phyloP scores from a whole-genome alignment of 768 basidiomycete genomes.

The Trametes meyenii region DNA sequence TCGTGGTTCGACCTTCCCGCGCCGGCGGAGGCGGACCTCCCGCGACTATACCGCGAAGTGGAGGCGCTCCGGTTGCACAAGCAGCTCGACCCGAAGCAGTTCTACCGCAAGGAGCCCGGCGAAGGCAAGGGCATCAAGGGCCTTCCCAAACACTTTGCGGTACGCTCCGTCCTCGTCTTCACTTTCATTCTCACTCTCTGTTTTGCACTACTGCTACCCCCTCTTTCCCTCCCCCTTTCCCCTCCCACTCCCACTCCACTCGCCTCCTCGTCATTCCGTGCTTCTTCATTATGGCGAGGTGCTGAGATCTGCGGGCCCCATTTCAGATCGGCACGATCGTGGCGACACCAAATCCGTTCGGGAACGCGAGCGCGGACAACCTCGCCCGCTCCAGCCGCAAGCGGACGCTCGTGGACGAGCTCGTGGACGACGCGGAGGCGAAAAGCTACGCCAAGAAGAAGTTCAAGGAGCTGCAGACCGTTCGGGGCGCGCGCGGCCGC shows the following conservation, averaged over 20 bases:
- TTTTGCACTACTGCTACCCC: not conserved
- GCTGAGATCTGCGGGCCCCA: not conserved
- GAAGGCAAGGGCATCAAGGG: conserved; percentile 85
- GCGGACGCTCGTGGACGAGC: conserved; percentile 83
- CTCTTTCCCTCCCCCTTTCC: not conserved
- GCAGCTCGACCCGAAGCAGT: conserved; percentile 89
- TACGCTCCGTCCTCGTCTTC: conserved; percentile 41
- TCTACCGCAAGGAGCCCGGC: conserved; percentile 85
- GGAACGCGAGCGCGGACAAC: conserved; percentile 68
- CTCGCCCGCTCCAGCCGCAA: conserved; percentile 71
- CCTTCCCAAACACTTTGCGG: conserved; percentile 89
- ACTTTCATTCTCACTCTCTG: not conserved
- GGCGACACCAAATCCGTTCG: conserved; percentile 72
- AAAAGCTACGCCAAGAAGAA: conserved; percentile 90
- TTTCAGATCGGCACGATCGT: conserved; percentile 79
- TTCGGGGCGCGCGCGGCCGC: conserved; percentile 68
- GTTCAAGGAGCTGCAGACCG: conserved; percentile 75
- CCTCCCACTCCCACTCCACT: not conserved
- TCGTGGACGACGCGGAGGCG: conserved; percentile 86
- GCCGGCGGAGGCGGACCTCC: conserved; percentile 77
- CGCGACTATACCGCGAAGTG: conserved; percentile 80
- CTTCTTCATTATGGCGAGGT: not conserved
- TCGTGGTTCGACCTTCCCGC: conserved; percentile 90
- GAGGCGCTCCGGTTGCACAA: conserved; percentile 86
- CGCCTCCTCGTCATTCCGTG: conserved; percentile 31